These are phyloP conservation scores for Strobilomyces echinocephalus DNA, from an alignment of 768 basidiomycete genomes.

Conservation along the genomic window DNA sequence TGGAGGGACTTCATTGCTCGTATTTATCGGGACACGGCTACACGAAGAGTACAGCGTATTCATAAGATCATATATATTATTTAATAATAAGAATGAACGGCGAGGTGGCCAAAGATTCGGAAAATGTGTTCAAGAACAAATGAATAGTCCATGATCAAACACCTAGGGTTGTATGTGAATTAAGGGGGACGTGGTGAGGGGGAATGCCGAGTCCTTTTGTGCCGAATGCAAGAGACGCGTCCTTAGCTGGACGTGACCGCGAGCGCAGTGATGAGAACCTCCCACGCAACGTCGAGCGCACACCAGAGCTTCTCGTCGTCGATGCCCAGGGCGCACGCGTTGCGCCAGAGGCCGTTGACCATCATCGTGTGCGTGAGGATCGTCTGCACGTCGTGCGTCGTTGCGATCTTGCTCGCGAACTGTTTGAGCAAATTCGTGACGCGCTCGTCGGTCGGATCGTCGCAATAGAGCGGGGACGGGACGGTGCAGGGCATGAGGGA, in stretches of 20 bases:
- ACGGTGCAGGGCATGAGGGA: slow-evolving; percentile 52
- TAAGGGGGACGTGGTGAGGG: slow-evolving; percentile 1
- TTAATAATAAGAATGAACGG: slow-evolving; percentile 19
- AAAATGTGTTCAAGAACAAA: not conserved
- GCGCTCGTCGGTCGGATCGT: slow-evolving; percentile 19
- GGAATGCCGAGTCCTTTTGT: not conserved
- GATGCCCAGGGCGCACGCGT: slow-evolving; percentile 47
- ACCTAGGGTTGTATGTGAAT: slow-evolving; percentile 6
- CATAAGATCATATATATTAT: slow-evolving; percentile 20
- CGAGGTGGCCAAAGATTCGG: too few species aligned
- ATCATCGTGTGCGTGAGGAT: slow-evolving; percentile 34
- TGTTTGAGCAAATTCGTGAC: slow-evolving; percentile 11
- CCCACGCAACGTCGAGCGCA: slow-evolving; percentile 48
- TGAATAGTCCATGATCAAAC: slow-evolving; percentile 22
- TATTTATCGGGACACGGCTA: not conserved
- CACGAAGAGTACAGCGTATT: slow-evolving; percentile 4
- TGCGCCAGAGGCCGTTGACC: slow-evolving; percentile 49
- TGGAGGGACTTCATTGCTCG: not conserved
- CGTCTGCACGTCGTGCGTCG: slow-evolving; percentile 12
- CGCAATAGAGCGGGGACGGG: slow-evolving; percentile 22
- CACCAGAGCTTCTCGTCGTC: slow-evolving; percentile 44
- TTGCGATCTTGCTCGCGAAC: slow-evolving; percentile 16
- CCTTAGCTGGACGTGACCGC: slow-evolving; percentile 21
- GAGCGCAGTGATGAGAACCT: slow-evolving; percentile 40
- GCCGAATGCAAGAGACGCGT: not conserved